Base-by-base conservation (phyloP, 371 early-diverging fungal species). In the Mucor saturninus region DNA sequence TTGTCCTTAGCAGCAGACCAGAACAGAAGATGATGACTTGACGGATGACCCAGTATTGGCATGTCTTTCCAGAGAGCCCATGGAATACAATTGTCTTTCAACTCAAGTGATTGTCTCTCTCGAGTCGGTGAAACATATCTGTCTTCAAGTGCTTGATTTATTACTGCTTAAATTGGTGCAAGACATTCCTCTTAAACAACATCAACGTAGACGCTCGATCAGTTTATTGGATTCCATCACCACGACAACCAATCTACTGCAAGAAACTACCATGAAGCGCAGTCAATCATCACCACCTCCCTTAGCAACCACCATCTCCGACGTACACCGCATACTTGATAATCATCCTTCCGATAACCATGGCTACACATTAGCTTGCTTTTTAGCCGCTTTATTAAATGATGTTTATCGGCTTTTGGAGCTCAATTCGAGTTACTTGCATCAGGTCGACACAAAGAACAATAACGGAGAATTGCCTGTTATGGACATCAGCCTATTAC, bases 351-450 rank as follows among this genome's bases (percentile, higher is more conserved):
- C 71, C 43, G 52, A 62, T 5, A 32, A 39, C 8, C 68, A 69
- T 21, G 73, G 76, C 54, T 80, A 80, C 43, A 76, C 73, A n/a
- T 59, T 83, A 6, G 73, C 70, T 31, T 80, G 79, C 54, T 69
- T 79, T 10, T 54, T 83, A 11, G 79, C 83, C 26, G 77, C 77
- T 2, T 56, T 83, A 0, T 60, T 80, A 39, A 72, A 70, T 4
- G 59, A 80, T 38, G 50, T 83, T 3, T 83, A 83, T 56, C 56
- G 69, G 9, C 53, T 83, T 4, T 51, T 80, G 6, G 81, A 83
- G 52, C 39, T 73, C 3, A 53, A 57, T 56, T 55, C 65, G 5
- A 14, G 31, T 13, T 14, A 45, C 38, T 42, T 48, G 29, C 32
- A 51, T 38, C 54, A 55, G 21, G 21, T 21, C 21, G 21, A 21